These are phyloP conservation scores for Tolypocladium tundrense DNA, from an alignment of 2,329 filamentous ascomycete genomes.

Conservation along the genomic window DNA sequence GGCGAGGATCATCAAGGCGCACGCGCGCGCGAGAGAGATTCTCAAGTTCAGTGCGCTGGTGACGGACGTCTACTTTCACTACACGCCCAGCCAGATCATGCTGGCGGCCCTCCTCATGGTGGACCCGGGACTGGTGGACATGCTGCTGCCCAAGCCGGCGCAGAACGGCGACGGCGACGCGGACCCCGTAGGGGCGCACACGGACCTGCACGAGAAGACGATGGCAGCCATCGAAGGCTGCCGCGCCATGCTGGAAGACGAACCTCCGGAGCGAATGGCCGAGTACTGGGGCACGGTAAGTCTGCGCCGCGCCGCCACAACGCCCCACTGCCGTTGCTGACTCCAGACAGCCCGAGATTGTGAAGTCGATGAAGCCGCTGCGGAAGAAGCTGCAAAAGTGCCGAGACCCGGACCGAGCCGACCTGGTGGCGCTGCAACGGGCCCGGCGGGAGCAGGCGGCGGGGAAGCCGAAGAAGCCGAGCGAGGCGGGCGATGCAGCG, in stretches of 20 bases:
- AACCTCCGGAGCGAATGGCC: conserved; percentile 44
- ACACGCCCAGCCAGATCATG: conserved; percentile 89
- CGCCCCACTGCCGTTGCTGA: background rate
- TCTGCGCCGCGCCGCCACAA: background rate
- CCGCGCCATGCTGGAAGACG: conserved; percentile 42
- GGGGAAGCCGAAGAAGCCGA: conserved; percentile 33
- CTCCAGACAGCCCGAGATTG: conserved; percentile 28
- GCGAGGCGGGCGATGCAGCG: conserved; percentile 26
- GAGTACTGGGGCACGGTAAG: conserved; percentile 44
- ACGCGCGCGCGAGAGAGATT: conserved; percentile 60
- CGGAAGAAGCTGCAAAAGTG: conserved; percentile 63
- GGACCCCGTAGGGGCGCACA: conserved; percentile 10
- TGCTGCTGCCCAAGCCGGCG: conserved; percentile 31
- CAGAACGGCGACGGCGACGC: conserved; percentile 17
- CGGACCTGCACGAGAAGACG: conserved; percentile 34
- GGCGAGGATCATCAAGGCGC: conserved; percentile 47
- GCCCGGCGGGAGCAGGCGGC: conserved; percentile 47
- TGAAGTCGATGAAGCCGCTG: conserved; percentile 41
- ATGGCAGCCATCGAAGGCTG: conserved; percentile 39
- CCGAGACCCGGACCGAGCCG: conserved; percentile 62
- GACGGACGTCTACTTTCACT: conserved; percentile 96
- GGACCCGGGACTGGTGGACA: conserved; percentile 52
- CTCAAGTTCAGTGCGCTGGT: conserved; percentile 73
- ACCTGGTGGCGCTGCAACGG: conserved; percentile 59
- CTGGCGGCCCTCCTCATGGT: conserved; percentile 69